Base-by-base conservation (phyloP, 768 basidiomycete genomes). In the Auriscalpium vulgare region DNA sequence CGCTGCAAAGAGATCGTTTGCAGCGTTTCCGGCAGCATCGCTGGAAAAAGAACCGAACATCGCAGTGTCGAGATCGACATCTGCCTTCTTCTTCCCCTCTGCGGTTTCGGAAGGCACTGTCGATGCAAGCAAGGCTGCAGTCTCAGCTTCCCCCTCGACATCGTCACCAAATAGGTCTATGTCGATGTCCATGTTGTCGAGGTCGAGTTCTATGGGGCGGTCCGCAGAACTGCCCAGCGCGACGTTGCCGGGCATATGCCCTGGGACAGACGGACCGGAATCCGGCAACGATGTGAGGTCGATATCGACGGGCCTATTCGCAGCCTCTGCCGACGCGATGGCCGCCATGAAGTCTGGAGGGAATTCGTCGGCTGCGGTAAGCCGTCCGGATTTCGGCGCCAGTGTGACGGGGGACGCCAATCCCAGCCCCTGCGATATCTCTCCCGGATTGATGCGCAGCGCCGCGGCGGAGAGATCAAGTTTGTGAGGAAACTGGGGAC, bases 321-420 rank as follows among this genome's bases (percentile, higher is more conserved):
- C 56, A 38, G 64, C 61, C 47, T 72, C 72, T 36, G 75, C 69
- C 9, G 79, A 68, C 2, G 74, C 57, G 8, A 69, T 55, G 0
- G 84, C 79, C 3, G 82, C 82, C 76, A 89, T 82, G 34, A 88
- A 68, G 45, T 88, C 85, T 4, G 83, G 75, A 23, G 81, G 75
- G 9, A 67, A 53, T 52, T 83, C 78, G 50, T 65, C 62, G 17
- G 84, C 82, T 53, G 77, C 68, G 1, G 65, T 63, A 14, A 17
- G 1, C 2, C 84, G 76, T 3, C 85, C 87, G 6, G 90, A 88
- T 64, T 83, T 87, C 1, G 90, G 90, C 0, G 88, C 90, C 38
- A 92, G 78, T 5, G 85, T 88, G 36, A 91, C 89, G 8, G 90
- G 90, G 7, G 88, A 91, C 34, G 84, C 76, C 48, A 89, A 72